Evolutionary conservation across 2,329 filamentous ascomycete species (phyloP), one percentile per base, ranked within the genome.

Genomic region (Epichloe aotearoae): DNA sequence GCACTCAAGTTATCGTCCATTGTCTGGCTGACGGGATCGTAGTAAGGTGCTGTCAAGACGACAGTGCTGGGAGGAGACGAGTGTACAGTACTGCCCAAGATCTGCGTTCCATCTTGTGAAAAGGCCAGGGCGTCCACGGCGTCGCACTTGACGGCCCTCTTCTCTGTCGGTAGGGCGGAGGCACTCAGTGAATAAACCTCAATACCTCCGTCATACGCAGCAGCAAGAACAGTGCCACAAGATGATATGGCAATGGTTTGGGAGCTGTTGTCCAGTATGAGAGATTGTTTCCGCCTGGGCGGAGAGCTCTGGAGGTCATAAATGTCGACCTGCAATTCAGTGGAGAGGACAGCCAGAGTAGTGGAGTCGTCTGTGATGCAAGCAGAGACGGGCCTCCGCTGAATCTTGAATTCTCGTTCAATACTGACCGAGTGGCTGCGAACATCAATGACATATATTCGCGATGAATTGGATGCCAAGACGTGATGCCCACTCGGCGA

Each of bases 151-250:
- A 91, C 86, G 11, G 86, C 79, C 57, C 87, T 76, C 59, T 84
- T 76, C 57, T 89, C 84, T 0, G 79, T 85, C 12, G 77, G 66
- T 30, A 83, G 60, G 26, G 79, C 80, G 49, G 74, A 77, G 2
- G 82, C 73, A 46, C 79, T 79, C 39, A 95, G 70, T 5, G 88
- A 86, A 30, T 86, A 82, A 0, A 95, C 86, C 64, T 95, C 89
- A 55, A 95, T 90, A n/a, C 86, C 87, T 50, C 86, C 86, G 61
- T 88, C 82, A 65, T 90, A 94, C 7, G 88, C 88, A 15, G 88
- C 84, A 23, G 89, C 89, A 44, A 95, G 69, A 14, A 95, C 86
- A 42, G 83, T 82, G 23, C 87, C 88, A 55, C 84, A 86, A 1
- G 88, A 87, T 0, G 88, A 91, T 33, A 95, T 70, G 15, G 86